A percentile compares a stretch with the other conserved stretches of the same genome.
phyloP scores from a whole-genome alignment of 139 green algal genomes.

The Coelastrella sp. region DNA sequence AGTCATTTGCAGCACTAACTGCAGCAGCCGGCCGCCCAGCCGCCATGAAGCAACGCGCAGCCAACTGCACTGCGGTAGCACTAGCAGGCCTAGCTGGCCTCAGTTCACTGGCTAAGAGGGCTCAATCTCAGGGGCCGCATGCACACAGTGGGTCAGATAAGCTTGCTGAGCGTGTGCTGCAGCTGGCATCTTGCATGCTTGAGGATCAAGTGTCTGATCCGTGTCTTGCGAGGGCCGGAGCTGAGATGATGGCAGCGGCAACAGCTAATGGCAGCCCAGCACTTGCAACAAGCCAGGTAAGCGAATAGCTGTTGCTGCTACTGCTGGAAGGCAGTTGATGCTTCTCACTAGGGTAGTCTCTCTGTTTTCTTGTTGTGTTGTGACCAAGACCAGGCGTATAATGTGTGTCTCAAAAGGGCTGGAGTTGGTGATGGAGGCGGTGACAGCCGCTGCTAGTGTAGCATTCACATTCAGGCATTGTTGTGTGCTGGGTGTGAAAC shows the following conservation, averaged over 20 bases:
- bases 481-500: too few relatives aligned
- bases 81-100: conserved; percentile 65
- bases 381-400: too few relatives aligned
- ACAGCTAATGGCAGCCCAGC: conserved; percentile 62
- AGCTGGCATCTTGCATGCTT: conserved; percentile 48
- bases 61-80: conserved; percentile 45
- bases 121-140: neutral
- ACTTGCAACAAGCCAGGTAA: conserved; percentile 41
- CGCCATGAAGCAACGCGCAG: conserved; percentile 7
- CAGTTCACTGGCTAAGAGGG: conserved; percentile 51
- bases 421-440: too few relatives aligned
- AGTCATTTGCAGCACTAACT: neutral
- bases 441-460: too few relatives aligned
- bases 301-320: neutral
- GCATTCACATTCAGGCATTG: too few relatives aligned
- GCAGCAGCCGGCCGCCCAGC: neutral
- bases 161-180: conserved; percentile 32
- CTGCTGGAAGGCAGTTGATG: neutral
- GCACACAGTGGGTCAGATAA: conserved; percentile 1
- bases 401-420: too few relatives aligned
- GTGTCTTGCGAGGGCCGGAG: conserved; percentile 66
- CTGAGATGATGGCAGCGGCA: conserved; percentile 76
- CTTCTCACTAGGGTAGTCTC: too few relatives aligned
- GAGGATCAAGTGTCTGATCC: conserved; percentile 29
- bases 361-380: too few relatives aligned